Evolutionary conservation across 1,284 basidiomycete species (phyloP).

Genomic region (Moesziomyces parantarcticus): DNA sequence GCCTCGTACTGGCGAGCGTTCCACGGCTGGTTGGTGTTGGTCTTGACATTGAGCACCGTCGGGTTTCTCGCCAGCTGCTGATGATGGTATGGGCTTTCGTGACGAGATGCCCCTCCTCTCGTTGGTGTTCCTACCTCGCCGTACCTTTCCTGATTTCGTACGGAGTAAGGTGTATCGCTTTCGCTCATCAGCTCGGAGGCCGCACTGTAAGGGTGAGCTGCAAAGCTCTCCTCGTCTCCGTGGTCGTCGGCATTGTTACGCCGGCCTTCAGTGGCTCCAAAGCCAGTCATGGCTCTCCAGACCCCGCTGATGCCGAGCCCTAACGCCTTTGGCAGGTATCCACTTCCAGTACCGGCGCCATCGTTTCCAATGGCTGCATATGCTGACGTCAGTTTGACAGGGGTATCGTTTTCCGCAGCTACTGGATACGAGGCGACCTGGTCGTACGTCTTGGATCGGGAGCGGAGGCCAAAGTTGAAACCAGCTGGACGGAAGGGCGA

Average conservation of each 20-base stretch:
- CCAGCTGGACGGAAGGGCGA: constrained; percentile 28
- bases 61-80: constrained; percentile 6
- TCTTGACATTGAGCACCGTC: constrained; percentile 28
- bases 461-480: constrained; percentile 35
- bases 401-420: constrained; percentile 12
- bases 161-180: constrained; percentile 28
- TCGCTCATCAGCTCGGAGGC: constrained; percentile 27
- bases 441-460: constrained; percentile 34
- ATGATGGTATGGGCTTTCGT: background rate
- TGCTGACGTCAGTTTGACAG: constrained; percentile 7
- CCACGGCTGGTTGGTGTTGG: constrained; percentile 28
- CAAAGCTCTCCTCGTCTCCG: constrained; percentile 35
- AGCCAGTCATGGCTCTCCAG: constrained; percentile 27
- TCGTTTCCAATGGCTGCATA: background rate
- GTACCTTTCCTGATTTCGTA: background rate
- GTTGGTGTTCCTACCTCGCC: constrained; percentile 5
- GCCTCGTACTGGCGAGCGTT: background rate
- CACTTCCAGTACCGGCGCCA: background rate
- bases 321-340: constrained; percentile 7
- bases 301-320: constrained; percentile 32
- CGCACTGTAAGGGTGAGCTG: constrained; percentile 10
- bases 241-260: constrained; percentile 3
- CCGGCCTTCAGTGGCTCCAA: background rate
- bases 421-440: background rate
- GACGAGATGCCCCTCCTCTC: background rate